These are phyloP conservation scores for Rhododendron simsii DNA, from an alignment of 148 eudicot genomes.

Conservation along the genomic window DNA sequence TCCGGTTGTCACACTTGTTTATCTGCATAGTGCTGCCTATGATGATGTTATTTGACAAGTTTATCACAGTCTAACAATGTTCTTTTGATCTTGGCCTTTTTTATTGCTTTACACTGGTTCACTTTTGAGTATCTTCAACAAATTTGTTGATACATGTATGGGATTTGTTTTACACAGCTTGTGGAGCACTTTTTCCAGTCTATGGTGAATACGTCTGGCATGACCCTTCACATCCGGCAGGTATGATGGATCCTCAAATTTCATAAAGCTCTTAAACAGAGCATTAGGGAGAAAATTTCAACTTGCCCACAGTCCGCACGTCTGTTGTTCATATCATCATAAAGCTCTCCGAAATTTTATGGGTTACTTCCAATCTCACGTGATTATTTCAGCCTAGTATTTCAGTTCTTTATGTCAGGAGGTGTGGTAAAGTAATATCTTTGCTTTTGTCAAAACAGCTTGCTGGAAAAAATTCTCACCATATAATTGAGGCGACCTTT, in stretches of 20 bases:
- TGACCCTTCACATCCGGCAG: slow-evolving; percentile 98
- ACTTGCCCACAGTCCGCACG: not conserved
- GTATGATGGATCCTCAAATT: slow-evolving; percentile 25
- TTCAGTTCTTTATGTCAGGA: not conserved
- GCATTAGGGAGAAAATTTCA: not conserved
- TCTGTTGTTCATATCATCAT: no score
- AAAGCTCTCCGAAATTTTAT: no score
- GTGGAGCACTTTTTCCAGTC: slow-evolving; percentile 99
- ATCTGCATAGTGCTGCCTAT: not conserved
- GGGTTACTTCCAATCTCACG: no score
- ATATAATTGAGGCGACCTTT: slow-evolving; percentile 96
- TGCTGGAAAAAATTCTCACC: slow-evolving; percentile 96
- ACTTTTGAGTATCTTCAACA: not conserved
- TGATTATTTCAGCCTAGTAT: not conserved
- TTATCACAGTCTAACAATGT: not conserved
- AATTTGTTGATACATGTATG: not conserved
- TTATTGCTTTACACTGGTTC: not conserved
- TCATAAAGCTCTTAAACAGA: not conserved
- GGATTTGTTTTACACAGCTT: slow-evolving; percentile 36
- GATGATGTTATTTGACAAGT: not conserved
- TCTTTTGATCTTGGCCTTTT: not conserved
- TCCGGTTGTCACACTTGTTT: not conserved
- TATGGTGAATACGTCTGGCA: slow-evolving; percentile 97
- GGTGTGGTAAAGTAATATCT: not conserved
- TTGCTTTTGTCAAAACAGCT: slow-evolving; percentile 40